Evolutionary conservation across 2,329 filamentous ascomycete genomes (phyloP), one percentile per base, ranked within the genome.

Genomic region (Cercospora berteroae): DNA sequence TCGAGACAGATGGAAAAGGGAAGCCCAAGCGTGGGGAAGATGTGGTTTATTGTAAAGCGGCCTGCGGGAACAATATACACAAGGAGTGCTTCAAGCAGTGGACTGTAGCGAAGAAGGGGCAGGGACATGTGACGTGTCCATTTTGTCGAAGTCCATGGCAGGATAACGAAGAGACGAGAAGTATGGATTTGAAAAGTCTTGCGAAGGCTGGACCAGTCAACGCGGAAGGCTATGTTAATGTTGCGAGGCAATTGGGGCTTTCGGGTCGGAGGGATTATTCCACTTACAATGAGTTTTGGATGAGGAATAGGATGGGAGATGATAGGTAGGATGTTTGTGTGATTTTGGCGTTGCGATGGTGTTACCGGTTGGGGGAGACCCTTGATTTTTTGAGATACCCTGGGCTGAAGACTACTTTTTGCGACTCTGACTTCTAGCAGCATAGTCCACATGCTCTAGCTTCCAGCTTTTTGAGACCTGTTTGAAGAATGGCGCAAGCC

Each of bases 51-150:
- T 89, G 88, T 77, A 85, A 85, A 74, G 83, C 83, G 0, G 81
- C 83, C 1, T 90, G 88, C 70, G 88, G 87, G 10, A 88, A 89
- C 75, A 89, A 89, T 71, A 78, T 88, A 10, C 86, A 88, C 75
- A 83, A 84, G 69, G 73, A 76, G 0, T 88, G 87, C 70, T 88
- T 88, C 74, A 77, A 84, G 52, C 80, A 83, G 67, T 88, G 86
- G 86, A 74, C 73, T 7, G 73, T 73, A 13, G 75, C 72, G 20
- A 77, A 76, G 63, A 60, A 23, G 4, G 69, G 70, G 5, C 29
- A 58, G 29, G 68, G 50, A 12, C 59, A 65, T 33, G 74, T 76
- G 29, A 75, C 75, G 8, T 78, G 76, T 69, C 76, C 76, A 1
- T 77, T 76, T 57, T 78, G 76, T 64, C 63, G 76, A 4, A 70